A percentile compares a stretch with the other conserved stretches of the same genome.
These are phyloP conservation scores for Ambrosiella cleistominuta DNA, from an alignment of 2,329 filamentous ascomycete genomes.

Conservation along the genomic window DNA sequence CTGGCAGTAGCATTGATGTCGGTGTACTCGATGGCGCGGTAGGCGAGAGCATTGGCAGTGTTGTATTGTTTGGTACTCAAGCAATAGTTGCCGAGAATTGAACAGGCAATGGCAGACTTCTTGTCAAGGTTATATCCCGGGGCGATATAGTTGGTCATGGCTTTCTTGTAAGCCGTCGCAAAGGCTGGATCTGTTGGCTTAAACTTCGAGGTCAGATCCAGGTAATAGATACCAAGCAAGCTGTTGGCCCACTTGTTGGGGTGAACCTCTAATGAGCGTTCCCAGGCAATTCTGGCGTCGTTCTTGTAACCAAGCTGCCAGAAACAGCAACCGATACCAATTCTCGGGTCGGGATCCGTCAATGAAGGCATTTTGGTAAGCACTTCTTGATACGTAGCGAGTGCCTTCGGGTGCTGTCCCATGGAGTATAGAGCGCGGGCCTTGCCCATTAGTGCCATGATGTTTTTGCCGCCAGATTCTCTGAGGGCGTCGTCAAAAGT, in stretches of 20 bases:
- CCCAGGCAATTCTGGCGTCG: constrained; percentile 80
- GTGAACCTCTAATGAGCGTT: constrained; percentile 63
- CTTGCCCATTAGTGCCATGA: constrained; percentile 82
- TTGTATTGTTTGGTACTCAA: constrained; percentile 62
- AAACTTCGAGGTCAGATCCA: constrained; percentile 70
- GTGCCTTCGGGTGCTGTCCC: constrained; percentile 67
- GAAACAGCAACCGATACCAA: constrained; percentile 90
- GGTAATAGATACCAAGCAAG: constrained; percentile 73
- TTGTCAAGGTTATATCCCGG: constrained; percentile 89
- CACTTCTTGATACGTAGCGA: constrained; percentile 74
- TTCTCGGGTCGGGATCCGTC: constrained; percentile 82
- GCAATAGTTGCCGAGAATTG: constrained; percentile 82
- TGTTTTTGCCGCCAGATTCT: constrained; percentile 68
- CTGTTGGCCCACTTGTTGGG: constrained; percentile 78
- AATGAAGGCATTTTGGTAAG: constrained; percentile 72
- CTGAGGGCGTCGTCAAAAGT: constrained; percentile 88
- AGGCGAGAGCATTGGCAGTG: constrained; percentile 71
- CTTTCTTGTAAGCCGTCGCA: constrained; percentile 68
- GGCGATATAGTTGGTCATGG: constrained; percentile 87
- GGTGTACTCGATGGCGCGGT: constrained; percentile 86
- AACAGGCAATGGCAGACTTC: constrained; percentile 73
- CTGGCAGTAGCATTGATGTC: constrained; percentile 93
- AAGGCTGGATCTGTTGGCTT: constrained; percentile 75
- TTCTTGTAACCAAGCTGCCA: constrained; percentile 95
- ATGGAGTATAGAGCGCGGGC: constrained; percentile 74